Conservation (phyloP, 2,329 filamentous ascomycete genomes). For the Hansfordia pulvinata region DNA sequence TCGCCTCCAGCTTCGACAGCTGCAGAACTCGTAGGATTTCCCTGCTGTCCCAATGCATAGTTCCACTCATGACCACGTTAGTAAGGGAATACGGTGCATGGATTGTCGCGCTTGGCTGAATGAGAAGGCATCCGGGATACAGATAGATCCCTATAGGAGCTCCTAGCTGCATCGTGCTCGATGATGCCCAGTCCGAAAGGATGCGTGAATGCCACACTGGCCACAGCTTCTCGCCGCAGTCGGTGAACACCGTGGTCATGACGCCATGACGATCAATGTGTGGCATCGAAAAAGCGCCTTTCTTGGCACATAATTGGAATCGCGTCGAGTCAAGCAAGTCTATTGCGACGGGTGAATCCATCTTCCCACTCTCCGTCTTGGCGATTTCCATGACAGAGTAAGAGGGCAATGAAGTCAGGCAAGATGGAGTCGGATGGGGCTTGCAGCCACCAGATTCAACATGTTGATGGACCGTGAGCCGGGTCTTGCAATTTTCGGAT, state of each 20-base stretch:
- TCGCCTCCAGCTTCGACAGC: not conserved
- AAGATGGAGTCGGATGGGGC: not conserved
- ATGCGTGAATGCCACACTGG: not conserved
- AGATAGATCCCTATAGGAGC: not conserved
- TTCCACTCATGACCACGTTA: conserved; percentile 1
- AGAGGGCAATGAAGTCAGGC: not conserved
- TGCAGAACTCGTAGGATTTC: not conserved
- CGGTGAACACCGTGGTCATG: not conserved
- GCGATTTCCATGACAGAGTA: not conserved
- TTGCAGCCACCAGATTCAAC: not conserved
- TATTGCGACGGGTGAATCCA: not conserved
- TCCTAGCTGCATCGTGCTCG: not conserved
- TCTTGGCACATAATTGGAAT: not conserved
- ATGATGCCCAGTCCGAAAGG: not conserved
- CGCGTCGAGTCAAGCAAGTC: no score
- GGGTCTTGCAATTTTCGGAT: no score
- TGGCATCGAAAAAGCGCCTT: not conserved
- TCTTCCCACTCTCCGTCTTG: not conserved
- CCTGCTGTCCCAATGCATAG: conserved; percentile 1
- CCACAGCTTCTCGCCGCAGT: conserved; percentile 1
- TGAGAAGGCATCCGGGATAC: not conserved
- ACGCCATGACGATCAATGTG: conserved; percentile 1
- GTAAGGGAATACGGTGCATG: conserved; percentile 1
- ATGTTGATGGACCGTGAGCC: not conserved
- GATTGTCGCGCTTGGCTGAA: not conserved